Evolutionary conservation across 768 basidiomycete species (phyloP).

Genomic region (Lentinula lateritia): DNA sequence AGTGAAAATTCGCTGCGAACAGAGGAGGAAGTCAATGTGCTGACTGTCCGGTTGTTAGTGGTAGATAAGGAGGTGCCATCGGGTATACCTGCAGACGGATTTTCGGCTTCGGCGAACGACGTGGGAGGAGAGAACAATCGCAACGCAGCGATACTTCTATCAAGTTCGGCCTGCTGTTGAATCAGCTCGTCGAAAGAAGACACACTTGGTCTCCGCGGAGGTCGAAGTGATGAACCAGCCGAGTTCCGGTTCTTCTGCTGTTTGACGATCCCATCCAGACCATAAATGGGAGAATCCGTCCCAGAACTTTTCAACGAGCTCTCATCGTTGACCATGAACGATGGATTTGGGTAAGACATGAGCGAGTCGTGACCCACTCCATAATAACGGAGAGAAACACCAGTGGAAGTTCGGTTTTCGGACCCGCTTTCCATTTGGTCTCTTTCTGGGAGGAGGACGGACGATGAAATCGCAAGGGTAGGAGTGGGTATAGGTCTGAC

Average conservation of each 20-base stretch:
- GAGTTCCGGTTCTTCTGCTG: conserved; percentile 6
- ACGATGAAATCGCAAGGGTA: not conserved
- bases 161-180: conserved; percentile 59
- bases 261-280: conserved; percentile 31
- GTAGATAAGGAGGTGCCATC: conserved; percentile 8
- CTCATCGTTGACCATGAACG: not conserved
- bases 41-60: not conserved
- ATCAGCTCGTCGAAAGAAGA: conserved; percentile 46
- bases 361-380: conserved; percentile 12
- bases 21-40: not conserved
- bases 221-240: not conserved
- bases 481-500: not conserved
- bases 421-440: not conserved
- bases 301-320: conserved; percentile 1
- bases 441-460: not conserved
- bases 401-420: conserved; percentile 13
- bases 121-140: conserved; percentile 33
- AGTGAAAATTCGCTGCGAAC: conserved; percentile 57
- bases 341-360: conserved; percentile 6
- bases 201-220: conserved; percentile 17
- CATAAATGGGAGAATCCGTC: conserved; percentile 40
- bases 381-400: conserved; percentile 28
- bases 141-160: conserved; percentile 57
- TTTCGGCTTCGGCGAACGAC: not conserved
- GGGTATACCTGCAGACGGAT: not conserved